Evolutionary conservation across 1,284 basidiomycete species (phyloP), one percentile per base, ranked within the genome.

Genomic region (Pseudomicrostroma phylloplanum): DNA sequence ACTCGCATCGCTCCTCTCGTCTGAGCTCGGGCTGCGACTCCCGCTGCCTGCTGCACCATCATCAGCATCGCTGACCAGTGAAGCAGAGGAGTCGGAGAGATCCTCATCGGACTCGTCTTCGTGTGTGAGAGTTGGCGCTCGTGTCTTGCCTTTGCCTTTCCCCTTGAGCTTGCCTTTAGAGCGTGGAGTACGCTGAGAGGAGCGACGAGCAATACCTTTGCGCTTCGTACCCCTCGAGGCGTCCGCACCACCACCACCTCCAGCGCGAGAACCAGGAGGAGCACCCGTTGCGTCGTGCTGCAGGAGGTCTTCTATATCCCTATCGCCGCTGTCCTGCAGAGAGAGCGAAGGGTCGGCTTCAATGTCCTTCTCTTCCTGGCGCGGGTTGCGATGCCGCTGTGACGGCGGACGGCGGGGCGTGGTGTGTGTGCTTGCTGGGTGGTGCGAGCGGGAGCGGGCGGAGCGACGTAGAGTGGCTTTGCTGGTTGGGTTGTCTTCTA

Each of bases 401-500:
- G 30, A 36, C 4, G 25, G 51, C 15, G n/a, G 21, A 26, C 19
- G n/a, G 21, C 51, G 21, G 8, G 21, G 21, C 25, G 51, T 25
- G 26, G 21, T 19, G 23, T 54, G 17, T 25, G 21, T 25, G 51
- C 51, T 25, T 17, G 15, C 51, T 54, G 19, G 51, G 7, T 6
- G 17, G 4, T 25, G 19, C 51, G 17, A 15, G 21, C 51, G 21
- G n/a, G 17, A 15, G 19, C 26, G 19, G 51, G 51, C 21, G 8
- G 51, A 21, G 17, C n/a, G 51, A 26, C 51, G 51, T 6, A 54
- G 51, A 21, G 17, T 26, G 13, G 51, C 21, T 42, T 62, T 62
- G n/a, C 58, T 43, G 1, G 46, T 13, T 2, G 61, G 61, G 40
- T 62, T 42, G 25, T 62, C 61, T 62, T 62, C 61, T 15, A 62